These are phyloP conservation scores for Lagerstroemia speciosa DNA, from an alignment of 345 rosid genomes.

Conservation along the genomic window DNA sequence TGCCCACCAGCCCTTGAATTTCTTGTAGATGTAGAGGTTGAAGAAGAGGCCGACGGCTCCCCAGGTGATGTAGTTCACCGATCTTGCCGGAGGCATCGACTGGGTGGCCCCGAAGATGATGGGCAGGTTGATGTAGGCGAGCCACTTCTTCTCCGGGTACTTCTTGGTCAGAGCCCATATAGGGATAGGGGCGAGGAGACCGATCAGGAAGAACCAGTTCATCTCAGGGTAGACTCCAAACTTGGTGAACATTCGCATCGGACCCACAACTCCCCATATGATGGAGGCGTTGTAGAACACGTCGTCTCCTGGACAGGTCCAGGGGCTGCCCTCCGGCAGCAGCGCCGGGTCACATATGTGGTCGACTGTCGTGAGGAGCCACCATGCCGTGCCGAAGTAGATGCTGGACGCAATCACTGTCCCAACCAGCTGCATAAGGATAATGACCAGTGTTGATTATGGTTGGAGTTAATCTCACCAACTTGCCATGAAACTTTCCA, in stretches of 20 bases:
- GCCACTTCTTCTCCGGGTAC: constrained; percentile 64
- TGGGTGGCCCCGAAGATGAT: constrained; percentile 37
- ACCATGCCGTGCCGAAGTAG: constrained; percentile 71
- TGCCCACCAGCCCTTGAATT: constrained; percentile 67
- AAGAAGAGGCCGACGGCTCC: constrained; percentile 55
- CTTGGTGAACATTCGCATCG: constrained; percentile 57
- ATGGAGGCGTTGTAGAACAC: constrained; percentile 84
- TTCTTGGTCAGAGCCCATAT: constrained; percentile 45
- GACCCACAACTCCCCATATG: constrained; percentile 86
- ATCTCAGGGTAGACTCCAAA: constrained; percentile 43
- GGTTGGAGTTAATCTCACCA: neutral
- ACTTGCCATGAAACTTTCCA: neutral
- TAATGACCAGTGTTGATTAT: neutral
- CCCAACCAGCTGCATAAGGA: constrained; percentile 33
- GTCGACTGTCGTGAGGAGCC: constrained; percentile 47
- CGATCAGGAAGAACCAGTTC: constrained; percentile 87
- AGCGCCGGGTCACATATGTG: constrained; percentile 49
- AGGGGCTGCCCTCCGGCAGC: constrained; percentile 67
- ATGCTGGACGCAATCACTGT: constrained; percentile 55
- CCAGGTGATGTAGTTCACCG: constrained; percentile 59
- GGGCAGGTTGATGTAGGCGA: constrained; percentile 49
- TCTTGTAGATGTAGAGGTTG: constrained; percentile 51
- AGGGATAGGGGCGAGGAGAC: constrained; percentile 63
- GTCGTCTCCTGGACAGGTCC: constrained; percentile 71
- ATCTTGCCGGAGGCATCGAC: constrained; percentile 49